Base-by-base conservation (phyloP, 305 asterid species). In the Fraxinus dipetala region DNA sequence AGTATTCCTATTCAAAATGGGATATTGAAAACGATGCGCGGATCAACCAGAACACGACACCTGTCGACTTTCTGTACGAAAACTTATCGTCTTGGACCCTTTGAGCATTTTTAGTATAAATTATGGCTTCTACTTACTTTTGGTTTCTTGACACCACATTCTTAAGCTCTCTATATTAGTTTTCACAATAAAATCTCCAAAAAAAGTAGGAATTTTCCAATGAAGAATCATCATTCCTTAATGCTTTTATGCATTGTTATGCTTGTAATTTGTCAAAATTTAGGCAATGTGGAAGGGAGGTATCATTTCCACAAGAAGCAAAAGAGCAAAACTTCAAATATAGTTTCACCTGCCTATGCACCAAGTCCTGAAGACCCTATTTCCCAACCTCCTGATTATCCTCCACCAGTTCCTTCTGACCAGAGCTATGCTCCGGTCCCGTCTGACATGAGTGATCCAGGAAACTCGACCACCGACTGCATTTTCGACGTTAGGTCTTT, bases 401-500 rank as follows among this genome's bases (percentile, higher is more conserved):
- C 94, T 1, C 87, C 90, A 32, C 34, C 69, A 0, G 75, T 88
- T 34, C 86, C 91, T 9, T 88, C 96, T 0, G 94, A 88, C 81
- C 93, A 90, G 65, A 85, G 80, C 26, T 28, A 69, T 6, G 76
- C 48, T 34, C 76, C 45, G 0, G 76, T 48, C 76, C 76, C 76
- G 1, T 72, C 76, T 20, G 78, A 40, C 13, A 59, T 45, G 0
- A 77, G 69, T 0, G 48, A 79, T 11, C 87, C 81, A 0, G 70
- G 4, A 20, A 74, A 80, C 77, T 35, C 83, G 0, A 85, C 9
- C 79, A 43, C 79, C 2, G 59, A 73, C 85, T 90, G 97, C 91
- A 78, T 88, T 85, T 94, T 94, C 80, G 88, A 92, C 63, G 99
- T 96, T 32, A 88, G 77, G 11, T 87, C 86, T 7, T 94, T 85